These are phyloP conservation scores for Sistotremastrum niveocremeum DNA, from an alignment of 768 basidiomycete genomes.

Conservation along the genomic window DNA sequence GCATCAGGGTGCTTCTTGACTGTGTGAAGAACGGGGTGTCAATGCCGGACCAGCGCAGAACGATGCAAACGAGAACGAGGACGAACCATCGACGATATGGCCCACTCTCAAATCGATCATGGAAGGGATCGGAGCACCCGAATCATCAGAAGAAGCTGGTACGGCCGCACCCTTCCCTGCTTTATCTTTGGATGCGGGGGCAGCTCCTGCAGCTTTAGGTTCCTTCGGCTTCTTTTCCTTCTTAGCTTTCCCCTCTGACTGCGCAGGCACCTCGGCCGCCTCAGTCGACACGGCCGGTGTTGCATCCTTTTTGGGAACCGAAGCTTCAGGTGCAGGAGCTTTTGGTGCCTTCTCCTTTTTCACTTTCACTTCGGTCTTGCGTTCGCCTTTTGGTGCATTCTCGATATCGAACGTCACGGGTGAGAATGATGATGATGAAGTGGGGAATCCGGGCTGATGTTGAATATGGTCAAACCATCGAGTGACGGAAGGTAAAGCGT, in stretches of 20 bases:
- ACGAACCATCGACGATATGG: slow-evolving; percentile 71
- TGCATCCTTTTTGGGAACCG: slow-evolving; percentile 14
- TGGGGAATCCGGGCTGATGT: slow-evolving; percentile 45
- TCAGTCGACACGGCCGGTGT: slow-evolving; percentile 17
- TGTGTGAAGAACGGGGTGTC: slow-evolving; percentile 16
- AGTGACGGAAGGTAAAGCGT: slow-evolving; percentile 67
- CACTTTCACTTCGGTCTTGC: slow-evolving; percentile 59
- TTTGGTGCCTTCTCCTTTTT: slow-evolving; percentile 53
- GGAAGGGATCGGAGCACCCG: slow-evolving; percentile 76
- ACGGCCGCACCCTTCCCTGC: slow-evolving; percentile 15
- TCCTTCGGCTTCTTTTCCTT: slow-evolving; percentile 32
- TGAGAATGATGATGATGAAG: slow-evolving; percentile 35
- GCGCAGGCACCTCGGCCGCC: slow-evolving; percentile 9
- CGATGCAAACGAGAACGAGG: not conserved
- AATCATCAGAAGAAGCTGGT: slow-evolving; percentile 38
- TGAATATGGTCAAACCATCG: slow-evolving; percentile 97
- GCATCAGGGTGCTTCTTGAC: slow-evolving; percentile 96
- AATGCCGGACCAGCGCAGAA: not conserved
- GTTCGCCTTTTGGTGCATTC: slow-evolving; percentile 58
- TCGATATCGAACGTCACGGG: slow-evolving; percentile 61
- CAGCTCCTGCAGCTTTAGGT: slow-evolving; percentile 17
- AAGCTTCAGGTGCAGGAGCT: slow-evolving; percentile 14
- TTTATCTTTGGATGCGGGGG: slow-evolving; percentile 21
- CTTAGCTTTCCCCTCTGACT: slow-evolving; percentile 21
- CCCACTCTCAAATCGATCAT: slow-evolving; percentile 98